Evolutionary conservation across 1,139 yeast genomes (phyloP).

Genomic region (Blastobotrys capitulatus): DNA sequence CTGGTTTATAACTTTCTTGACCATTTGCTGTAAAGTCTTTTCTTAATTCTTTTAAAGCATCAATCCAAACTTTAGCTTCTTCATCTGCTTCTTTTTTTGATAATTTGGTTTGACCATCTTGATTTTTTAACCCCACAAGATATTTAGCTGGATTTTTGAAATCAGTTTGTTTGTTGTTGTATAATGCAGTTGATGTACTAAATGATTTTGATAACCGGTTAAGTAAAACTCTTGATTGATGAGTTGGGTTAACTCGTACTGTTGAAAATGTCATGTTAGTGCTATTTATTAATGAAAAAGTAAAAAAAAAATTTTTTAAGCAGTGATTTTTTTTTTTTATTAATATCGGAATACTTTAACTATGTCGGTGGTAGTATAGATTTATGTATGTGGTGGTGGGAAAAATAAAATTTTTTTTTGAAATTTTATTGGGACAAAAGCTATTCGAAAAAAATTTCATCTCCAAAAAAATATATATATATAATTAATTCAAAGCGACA

Average conservation of each 20-base stretch:
- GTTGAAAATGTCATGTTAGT: neutral
- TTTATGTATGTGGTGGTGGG: too few relatives aligned
- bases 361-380: too few relatives aligned
- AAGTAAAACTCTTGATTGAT: neutral
- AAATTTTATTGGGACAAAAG: neutral
- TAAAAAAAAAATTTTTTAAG: neutral
- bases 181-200: neutral
- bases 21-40: constrained; percentile 34
- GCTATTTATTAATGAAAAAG: neutral
- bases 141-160: constrained; percentile 17
- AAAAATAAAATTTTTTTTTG: neutral
- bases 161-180: neutral
- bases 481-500: neutral
- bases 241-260: neutral
- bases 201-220: neutral
- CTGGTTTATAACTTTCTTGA: constrained; percentile 25
- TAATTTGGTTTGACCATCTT: constrained; percentile 12
- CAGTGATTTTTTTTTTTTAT: too few relatives aligned
- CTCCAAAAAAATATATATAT: neutral
- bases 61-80: constrained; percentile 63
- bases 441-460: too few relatives aligned
- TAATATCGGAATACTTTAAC: too few relatives aligned
- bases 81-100: constrained; percentile 36
- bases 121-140: constrained; percentile 19
- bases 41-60: constrained; percentile 53